Evolutionary conservation across 768 basidiomycete species (phyloP), one percentile per base, ranked within the genome.

Genomic region (Galerina marginata): DNA sequence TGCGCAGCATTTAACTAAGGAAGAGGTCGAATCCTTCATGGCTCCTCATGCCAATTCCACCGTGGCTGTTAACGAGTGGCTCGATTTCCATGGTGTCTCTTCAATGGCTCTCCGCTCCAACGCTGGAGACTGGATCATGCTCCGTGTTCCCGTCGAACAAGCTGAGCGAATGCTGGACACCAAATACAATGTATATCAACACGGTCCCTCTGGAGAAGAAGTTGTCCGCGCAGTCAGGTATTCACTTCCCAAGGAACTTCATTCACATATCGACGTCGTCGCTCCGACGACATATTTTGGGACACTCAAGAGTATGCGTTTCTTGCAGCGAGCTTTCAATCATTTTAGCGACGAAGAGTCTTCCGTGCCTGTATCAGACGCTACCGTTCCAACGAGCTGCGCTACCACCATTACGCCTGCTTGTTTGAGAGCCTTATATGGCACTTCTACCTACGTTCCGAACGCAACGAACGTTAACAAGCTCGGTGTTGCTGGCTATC

Each of bases 201-300:
- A 89, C 65, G 65, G 71, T 2, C 71, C 69, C 45, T 82, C 83
- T 26, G 78, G 77, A 3, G 80, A 84, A 44, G 77, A 75, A 37
- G 74, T 86, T 56, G 73, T 90, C 52, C 85, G 88, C 60, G 82
- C 88, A 23, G 70, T 84, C 42, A 75, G 79, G 59, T 88, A 90
- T 73, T 85, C 86, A 23, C 79, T 89, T 7, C 88, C 84, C 14
- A 68, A 74, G 45, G 74, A 75, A 4, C 74, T 88, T 38, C 84
- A 85, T 44, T 69, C 73, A 0, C 85, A 89, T 61, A 72, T 92
- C 63, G 74, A 85, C 26, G 73, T 88, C 23, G 77, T 91, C 29
- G 76, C 87, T 0, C 90, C 90, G 1, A 84, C 83, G 1, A 90
- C 88, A 5, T 85, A 86, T 66, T 90, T 90, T 64, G 81, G 86